Evolutionary conservation across 768 basidiomycete species (phyloP), one percentile per base, ranked within the genome.

Genomic region (Fomitopsis serialis): DNA sequence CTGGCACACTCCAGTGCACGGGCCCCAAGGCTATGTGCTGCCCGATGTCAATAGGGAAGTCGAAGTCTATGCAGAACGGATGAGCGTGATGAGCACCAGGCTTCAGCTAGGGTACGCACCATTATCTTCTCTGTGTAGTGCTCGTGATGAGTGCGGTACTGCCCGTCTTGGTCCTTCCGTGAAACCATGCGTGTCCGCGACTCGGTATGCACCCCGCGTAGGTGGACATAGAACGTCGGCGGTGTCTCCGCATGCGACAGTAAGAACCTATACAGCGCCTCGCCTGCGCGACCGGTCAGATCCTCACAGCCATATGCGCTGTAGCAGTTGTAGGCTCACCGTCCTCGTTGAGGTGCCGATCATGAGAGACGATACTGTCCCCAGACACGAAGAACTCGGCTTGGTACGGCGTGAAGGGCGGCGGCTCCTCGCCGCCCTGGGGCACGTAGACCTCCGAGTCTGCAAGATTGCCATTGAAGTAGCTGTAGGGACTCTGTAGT

Each of bases 201-300:
- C 61, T 89, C 85, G 2, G 64, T 55, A 61, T 87, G 87, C 0
- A 75, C 74, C 10, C 87, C 87, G 15, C 68, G 68, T 56, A 77
- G 76, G 42, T 74, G 77, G 4, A 87, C 62, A 34, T 69, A 65
- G 54, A 78, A 70, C 21, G 54, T 66, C 4, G 85, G 85, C 2
- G 69, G 72, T 2, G 59, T 67, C 29, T 60, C 64, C 1, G 83
- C 74, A 49, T 85, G 80, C 3, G 74, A 73, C 22, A 88, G 77
- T 17, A 92, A 70, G 66, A 89, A 92, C 53, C 86, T 80, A 64
- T 87, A 89, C 22, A 90, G 74, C 0, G 84, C 82, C 61, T 86
- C 85, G 43, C 85, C 85, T 85, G 53, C 21, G 43, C 19, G 17
- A 29, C 19, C 47, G 24, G 35, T 50, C 43, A 48, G 53, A n/a